These are phyloP conservation scores for Monilinia vaccinii-corymbosi DNA, from an alignment of 2,329 filamentous ascomycete genomes.

Conservation along the genomic window DNA sequence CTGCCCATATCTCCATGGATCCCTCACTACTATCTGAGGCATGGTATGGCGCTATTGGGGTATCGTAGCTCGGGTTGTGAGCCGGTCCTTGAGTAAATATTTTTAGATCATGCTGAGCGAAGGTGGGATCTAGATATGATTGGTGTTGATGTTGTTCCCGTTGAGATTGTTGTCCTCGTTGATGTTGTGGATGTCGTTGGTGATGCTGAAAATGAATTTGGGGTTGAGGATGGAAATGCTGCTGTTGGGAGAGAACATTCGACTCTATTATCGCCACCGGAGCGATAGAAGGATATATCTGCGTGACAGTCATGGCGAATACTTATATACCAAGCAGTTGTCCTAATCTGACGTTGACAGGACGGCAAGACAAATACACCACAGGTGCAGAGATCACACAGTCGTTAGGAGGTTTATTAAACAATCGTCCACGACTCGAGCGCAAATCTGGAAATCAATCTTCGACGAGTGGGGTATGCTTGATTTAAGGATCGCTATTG, in stretches of 20 bases:
- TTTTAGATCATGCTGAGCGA: neutral
- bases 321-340: neutral
- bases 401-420: neutral
- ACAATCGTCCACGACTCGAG: neutral
- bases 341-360: neutral
- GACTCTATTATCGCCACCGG: neutral
- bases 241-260: neutral
- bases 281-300: constrained; percentile 4
- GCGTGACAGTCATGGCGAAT: neutral
- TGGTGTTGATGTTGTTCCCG: neutral
- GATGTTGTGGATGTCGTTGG: neutral
- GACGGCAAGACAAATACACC: neutral
- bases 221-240: neutral
- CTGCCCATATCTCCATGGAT: constrained; percentile 1
- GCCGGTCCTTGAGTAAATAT: neutral
- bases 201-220: neutral
- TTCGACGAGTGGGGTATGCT: constrained; percentile 2
- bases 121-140: constrained; percentile 2
- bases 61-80: neutral
- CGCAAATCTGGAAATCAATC: neutral
- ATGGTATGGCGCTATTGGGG: constrained; percentile 2
- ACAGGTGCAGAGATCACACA: neutral
- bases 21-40: constrained; percentile 8
- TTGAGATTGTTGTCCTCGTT: neutral
- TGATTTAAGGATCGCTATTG: constrained; percentile 6